These are phyloP conservation scores for Byssothecium circinans DNA, from an alignment of 2,329 filamentous ascomycete species.

Conservation along the genomic window DNA sequence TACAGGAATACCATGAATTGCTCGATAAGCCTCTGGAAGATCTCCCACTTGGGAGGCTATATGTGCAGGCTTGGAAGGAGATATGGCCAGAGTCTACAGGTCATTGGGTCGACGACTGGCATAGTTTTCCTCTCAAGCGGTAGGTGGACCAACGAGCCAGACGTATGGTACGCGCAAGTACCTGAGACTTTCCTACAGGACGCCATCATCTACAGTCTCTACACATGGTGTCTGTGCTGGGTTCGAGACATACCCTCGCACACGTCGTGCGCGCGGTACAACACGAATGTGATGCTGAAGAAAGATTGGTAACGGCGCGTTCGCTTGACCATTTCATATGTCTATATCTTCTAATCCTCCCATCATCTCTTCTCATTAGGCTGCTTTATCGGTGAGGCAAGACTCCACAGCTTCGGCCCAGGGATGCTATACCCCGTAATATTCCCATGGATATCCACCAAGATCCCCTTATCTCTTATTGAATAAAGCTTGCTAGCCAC, in stretches of 20 bases:
- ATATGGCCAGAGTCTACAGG: not conserved
- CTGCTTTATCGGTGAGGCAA: conserved; percentile 9
- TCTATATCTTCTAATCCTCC: not conserved
- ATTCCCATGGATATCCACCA: conserved; percentile 44
- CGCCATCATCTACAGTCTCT: too few species aligned
- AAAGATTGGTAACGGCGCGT: too few species aligned
- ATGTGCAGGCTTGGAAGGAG: not conserved
- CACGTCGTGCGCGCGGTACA: too few species aligned
- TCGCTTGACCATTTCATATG: not conserved
- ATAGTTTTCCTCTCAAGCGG: not conserved
- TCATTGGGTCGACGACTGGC: not conserved
- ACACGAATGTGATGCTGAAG: too few species aligned
- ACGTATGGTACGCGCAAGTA: not conserved
- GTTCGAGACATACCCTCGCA: not conserved
- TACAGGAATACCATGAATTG: too few species aligned
- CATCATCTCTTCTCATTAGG: conserved; percentile 3
- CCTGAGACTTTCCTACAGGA: too few species aligned
- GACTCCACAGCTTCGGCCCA: conserved; percentile 36
- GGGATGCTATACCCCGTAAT: conserved; percentile 44
- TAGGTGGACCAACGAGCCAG: not conserved
- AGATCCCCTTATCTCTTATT: conserved; percentile 41
- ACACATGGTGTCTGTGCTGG: not conserved
- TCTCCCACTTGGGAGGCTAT: too few species aligned
- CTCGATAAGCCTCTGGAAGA: too few species aligned
- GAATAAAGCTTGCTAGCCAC: conserved; percentile 52